Percentiles rank a stretch among this genome's conserved stretches.
Evolutionary conservation across 768 basidiomycete species (phyloP).

Genomic region (Calocera cornea): DNA sequence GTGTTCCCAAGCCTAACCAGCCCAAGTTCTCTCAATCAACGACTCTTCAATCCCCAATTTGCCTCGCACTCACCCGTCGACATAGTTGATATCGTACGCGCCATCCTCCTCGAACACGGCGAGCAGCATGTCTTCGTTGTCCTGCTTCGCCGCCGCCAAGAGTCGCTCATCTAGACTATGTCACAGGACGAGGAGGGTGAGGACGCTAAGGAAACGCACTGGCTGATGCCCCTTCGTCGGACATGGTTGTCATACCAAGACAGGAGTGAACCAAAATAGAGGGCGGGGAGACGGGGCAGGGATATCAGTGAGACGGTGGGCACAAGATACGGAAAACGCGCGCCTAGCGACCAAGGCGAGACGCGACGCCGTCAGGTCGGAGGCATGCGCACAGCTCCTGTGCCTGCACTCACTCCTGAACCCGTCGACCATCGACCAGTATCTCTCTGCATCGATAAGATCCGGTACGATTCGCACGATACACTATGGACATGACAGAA

Average conservation of each 20-base stretch:
- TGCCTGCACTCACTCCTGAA: too few species aligned
- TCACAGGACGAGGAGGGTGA: neutral
- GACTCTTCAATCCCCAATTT: neutral
- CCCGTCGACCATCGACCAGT: too few species aligned
- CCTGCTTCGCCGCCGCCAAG: slow-evolving; percentile 55
- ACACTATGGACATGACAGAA: too few species aligned
- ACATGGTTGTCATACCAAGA: neutral
- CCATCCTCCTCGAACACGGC: slow-evolving; percentile 40
- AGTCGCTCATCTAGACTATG: slow-evolving; percentile 49
- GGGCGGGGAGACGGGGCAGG: neutral
- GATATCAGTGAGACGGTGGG: neutral
- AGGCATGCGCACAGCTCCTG: too few species aligned
- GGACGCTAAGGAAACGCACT: neutral
- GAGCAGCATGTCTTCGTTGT: slow-evolving; percentile 54
- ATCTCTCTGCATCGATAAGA: too few species aligned
- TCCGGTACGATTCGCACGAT: too few species aligned
- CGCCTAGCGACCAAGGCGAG: neutral
- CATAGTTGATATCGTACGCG: slow-evolving; percentile 56
- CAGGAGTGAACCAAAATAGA: neutral
- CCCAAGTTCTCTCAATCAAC: neutral
- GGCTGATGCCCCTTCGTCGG: neutral
- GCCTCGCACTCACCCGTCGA: slow-evolving; percentile 50
- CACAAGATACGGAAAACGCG: neutral
- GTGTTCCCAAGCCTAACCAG: slow-evolving; percentile 53
- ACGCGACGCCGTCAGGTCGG: neutral